These are phyloP conservation scores for Phytopythium helicoides DNA, from an alignment of 352 stramenopile species.

Conservation along the genomic window DNA sequence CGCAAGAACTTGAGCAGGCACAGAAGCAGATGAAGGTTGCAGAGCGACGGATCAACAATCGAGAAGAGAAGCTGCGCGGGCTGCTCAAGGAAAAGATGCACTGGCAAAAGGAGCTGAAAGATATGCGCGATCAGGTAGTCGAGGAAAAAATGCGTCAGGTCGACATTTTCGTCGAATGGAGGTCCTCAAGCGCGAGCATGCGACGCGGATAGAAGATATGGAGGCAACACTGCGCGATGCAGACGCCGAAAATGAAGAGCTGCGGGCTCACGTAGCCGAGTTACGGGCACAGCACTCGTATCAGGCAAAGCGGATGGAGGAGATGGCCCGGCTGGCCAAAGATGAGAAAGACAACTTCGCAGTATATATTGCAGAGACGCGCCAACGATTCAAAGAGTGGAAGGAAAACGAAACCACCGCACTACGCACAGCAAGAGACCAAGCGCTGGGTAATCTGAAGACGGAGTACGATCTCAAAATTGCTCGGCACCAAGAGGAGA, in stretches of 20 bases:
- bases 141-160: slow-evolving; percentile 77
- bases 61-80: slow-evolving; percentile 58
- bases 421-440: slow-evolving; percentile 37
- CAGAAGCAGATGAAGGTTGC: slow-evolving; percentile 61
- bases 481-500: slow-evolving; percentile 64
- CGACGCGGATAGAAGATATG: slow-evolving; percentile 31
- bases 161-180: slow-evolving; percentile 60
- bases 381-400: slow-evolving; percentile 64
- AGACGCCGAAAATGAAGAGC: slow-evolving; percentile 43
- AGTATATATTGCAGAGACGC: slow-evolving; percentile 44
- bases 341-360: slow-evolving; percentile 63
- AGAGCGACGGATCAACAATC: slow-evolving; percentile 49
- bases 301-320: slow-evolving; percentile 50
- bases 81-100: slow-evolving; percentile 72
- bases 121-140: slow-evolving; percentile 50
- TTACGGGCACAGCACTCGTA: slow-evolving; percentile 36
- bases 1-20: slow-evolving; percentile 42
- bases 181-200: slow-evolving; percentile 39
- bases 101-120: slow-evolving; percentile 64
- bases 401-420: slow-evolving; percentile 47
- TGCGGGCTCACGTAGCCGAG: slow-evolving; percentile 37
- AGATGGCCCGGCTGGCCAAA: slow-evolving; percentile 36
- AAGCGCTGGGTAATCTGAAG: slow-evolving; percentile 45
- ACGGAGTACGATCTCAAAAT: slow-evolving; percentile 71
- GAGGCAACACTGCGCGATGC: slow-evolving; percentile 22